phyloP scores from a whole-genome alignment of 2,329 filamentous ascomycete genomes.

The Neonectria neomacrospora region DNA sequence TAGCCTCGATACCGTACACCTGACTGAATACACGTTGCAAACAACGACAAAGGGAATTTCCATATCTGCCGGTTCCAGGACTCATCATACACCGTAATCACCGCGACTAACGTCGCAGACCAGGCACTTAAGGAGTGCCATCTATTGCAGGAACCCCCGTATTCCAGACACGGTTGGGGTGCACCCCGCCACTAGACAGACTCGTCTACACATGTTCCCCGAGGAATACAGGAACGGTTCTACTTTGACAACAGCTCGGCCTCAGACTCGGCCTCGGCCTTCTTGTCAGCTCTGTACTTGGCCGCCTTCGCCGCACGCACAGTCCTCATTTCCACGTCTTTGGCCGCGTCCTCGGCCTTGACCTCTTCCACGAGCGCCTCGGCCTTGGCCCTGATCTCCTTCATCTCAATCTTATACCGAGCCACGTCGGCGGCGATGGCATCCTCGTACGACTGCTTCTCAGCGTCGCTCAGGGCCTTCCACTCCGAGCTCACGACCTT shows the following conservation, averaged over 20 bases:
- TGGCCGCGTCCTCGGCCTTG: constrained; percentile 35
- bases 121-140: background rate
- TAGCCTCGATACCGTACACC: constrained; percentile 20
- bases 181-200: background rate
- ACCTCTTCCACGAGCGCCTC: constrained; percentile 39
- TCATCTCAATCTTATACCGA: constrained; percentile 34
- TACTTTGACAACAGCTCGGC: constrained; percentile 8
- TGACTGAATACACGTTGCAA: constrained; percentile 21
- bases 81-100: constrained; percentile 20
- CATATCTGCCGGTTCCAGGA: constrained; percentile 14
- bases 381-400: constrained; percentile 46
- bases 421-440: constrained; percentile 33
- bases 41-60: constrained; percentile 26
- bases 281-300: background rate
- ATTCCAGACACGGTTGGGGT: constrained; percentile 15
- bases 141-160: constrained; percentile 8
- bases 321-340: constrained; percentile 31
- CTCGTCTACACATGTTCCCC: background rate
- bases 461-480: constrained; percentile 54
- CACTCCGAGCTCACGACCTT: constrained; percentile 52
- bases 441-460: constrained; percentile 56
- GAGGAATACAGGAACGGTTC: background rate
- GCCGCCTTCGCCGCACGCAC: constrained; percentile 24
- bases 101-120: background rate
- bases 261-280: constrained; percentile 6